Base-by-base conservation (phyloP, 179 eudicot genomes). In the Carnegiea gigantea region DNA sequence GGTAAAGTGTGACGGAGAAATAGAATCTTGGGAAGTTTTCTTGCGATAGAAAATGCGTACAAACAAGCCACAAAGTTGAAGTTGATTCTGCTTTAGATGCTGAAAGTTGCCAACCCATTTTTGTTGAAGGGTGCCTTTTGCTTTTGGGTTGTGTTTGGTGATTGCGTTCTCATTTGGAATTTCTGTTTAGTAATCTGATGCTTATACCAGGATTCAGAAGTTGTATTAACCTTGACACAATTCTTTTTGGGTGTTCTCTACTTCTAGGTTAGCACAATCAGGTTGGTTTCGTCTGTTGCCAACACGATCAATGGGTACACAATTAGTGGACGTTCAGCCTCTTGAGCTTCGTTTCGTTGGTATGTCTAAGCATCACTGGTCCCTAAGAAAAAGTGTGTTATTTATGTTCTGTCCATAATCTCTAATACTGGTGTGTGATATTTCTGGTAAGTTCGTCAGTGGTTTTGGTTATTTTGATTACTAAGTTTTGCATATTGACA, bases 301-400 rank as follows among this genome's bases (percentile, higher is more conserved):
- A 18, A 14, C 68, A 70, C 75, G 73, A 71, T 70, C 79, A 78
- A 92, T 92, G 92, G 86, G 77, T 79, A 79, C 86, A 21, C 86
- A 87, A 73, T 73, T 92, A 17, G 81, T 91, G 86, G 90, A 89
- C 77, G 82, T 92, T 87, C 88, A 86, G 57, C 97, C 97, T 44
- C 85, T 70, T 14, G 92, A 92, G 81, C 90, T 92, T 82, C 88
- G 88, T 76, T 89, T 92, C 86, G 78, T 76, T 70, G 83, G 93
- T 90, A 85, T 48, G 94, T 77, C 38, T 82, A 60, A 59, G 81
- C 64, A 30, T 46, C 36, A 12, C 43, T 23, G 1, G 10, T 57
- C 57, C 15, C 54, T n/a, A 43, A 9, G n/a, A n/a, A 17, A 9
- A 46, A 23, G 70, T 53, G 46, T 83, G 3, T 49, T 24, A 24